Percentiles rank a stretch among this genome's conserved stretches.
Conservation (phyloP, 1,139 yeast species). For the Taphrina confusa region DNA sequence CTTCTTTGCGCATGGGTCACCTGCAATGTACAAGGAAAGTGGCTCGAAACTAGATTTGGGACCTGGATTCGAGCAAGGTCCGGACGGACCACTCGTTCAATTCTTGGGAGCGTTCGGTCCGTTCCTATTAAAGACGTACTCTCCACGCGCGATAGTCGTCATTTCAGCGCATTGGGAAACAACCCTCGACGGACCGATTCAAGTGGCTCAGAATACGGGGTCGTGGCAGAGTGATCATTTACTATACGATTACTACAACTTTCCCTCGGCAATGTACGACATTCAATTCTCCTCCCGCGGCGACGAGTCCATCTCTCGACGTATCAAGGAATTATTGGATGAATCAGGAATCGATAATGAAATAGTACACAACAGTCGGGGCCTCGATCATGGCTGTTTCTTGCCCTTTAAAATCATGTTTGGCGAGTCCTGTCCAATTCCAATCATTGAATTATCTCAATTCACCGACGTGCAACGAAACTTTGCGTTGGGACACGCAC, state of each 20-base stretch:
- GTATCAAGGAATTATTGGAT: constrained; percentile 51
- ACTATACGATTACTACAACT: constrained; percentile 73
- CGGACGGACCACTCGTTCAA: constrained; percentile 21
- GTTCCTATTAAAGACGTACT: constrained; percentile 44
- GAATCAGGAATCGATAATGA: constrained; percentile 46
- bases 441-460: constrained; percentile 67
- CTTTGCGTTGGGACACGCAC: constrained; percentile 58
- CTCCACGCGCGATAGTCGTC: constrained; percentile 66
- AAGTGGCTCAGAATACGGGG: constrained; percentile 53
- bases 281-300: constrained; percentile 60
- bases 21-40: constrained; percentile 14
- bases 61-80: constrained; percentile 5
- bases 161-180: constrained; percentile 82
- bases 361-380: constrained; percentile 55
- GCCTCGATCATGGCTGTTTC: constrained; percentile 68
- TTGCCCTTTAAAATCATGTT: constrained; percentile 48
- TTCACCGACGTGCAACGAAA: constrained; percentile 52
- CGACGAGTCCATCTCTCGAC: constrained; percentile 51
- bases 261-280: constrained; percentile 63
- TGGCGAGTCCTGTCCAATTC: constrained; percentile 45
- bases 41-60: background rate
- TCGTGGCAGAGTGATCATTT: constrained; percentile 47
- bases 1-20: constrained; percentile 33
- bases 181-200: constrained; percentile 47
- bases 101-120: constrained; percentile 29